Evolutionary conservation across 179 eudicot species (phyloP).

Genomic region (Sideroxylon spinosum): DNA sequence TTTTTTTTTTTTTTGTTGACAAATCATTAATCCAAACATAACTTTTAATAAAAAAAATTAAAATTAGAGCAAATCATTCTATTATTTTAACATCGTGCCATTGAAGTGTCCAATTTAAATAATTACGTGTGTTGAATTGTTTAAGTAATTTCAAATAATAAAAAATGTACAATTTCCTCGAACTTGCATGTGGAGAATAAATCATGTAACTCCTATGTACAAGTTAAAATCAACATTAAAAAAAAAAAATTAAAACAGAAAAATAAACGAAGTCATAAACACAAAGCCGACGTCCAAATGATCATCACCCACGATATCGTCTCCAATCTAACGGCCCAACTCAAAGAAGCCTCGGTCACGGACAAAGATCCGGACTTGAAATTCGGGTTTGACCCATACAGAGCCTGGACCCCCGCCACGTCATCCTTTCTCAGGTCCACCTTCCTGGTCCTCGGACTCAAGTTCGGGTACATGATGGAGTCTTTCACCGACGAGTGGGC

Average conservation of each 20-base stretch:
- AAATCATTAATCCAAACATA: too few relatives aligned
- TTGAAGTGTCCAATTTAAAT: too few relatives aligned
- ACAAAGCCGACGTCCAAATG: conserved; percentile 1
- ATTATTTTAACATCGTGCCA: too few relatives aligned
- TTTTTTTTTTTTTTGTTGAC: too few relatives aligned
- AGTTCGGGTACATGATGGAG: conserved; percentile 82
- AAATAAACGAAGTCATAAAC: background rate
- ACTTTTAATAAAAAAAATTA: too few relatives aligned
- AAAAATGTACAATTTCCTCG: background rate
- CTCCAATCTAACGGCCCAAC: conserved; percentile 21
- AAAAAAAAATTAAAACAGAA: background rate
- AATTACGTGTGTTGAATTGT: too few relatives aligned
- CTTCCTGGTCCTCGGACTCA: conserved; percentile 61
- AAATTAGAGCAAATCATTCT: too few relatives aligned
- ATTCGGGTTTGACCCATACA: conserved; percentile 88
- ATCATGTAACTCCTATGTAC: background rate
- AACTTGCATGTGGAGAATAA: background rate
- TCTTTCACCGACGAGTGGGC: conserved; percentile 65
- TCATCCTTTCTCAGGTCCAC: conserved; percentile 66
- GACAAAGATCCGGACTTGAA: conserved; percentile 54
- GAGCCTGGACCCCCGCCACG: conserved; percentile 64
- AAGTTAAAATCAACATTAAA: background rate
- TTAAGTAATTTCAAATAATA: too few relatives aligned
- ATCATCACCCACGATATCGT: conserved; percentile 1
- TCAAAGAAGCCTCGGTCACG: conserved; percentile 45